Conservation (phyloP, 108 stramenopile genomes). For the Skeletonema costatum region DNA sequence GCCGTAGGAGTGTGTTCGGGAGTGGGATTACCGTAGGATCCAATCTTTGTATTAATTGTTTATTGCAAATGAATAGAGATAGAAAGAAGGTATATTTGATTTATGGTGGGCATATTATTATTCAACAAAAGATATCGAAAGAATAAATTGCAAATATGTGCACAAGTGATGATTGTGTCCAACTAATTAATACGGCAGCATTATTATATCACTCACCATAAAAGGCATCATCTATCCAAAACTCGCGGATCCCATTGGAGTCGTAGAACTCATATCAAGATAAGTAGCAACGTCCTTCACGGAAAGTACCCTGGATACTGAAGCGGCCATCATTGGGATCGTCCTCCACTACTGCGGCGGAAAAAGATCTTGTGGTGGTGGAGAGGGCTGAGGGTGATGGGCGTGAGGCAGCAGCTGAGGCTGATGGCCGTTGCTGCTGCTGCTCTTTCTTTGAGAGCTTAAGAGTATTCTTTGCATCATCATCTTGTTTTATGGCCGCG, state of each 20-base stretch:
- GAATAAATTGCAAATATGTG: background rate
- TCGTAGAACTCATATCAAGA: slow-evolving; percentile 92
- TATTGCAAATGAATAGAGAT: background rate
- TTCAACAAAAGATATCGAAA: background rate
- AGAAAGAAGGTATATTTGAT: background rate
- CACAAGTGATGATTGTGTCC: slow-evolving; percentile 3
- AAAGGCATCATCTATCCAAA: slow-evolving; percentile 97
- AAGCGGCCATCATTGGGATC: slow-evolving; percentile 22
- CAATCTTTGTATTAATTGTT: slow-evolving; percentile 49
- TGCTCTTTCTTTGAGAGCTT: slow-evolving; percentile 2
- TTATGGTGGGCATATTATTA: background rate
- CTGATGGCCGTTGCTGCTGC: background rate
- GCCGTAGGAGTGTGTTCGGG: slow-evolving; percentile 96
- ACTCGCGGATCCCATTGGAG: slow-evolving; percentile 99
- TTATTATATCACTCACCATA: slow-evolving; percentile 59
- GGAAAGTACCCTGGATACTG: slow-evolving; percentile 70
- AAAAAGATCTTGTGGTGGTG: background rate
- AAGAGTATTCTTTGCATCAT: slow-evolving; percentile 9
- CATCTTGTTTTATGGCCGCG: no score
- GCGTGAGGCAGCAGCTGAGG: background rate
- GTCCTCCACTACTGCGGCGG: background rate
- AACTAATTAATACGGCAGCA: background rate
- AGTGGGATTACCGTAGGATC: slow-evolving; percentile 97
- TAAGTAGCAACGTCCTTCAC: slow-evolving; percentile 83
- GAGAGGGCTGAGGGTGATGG: background rate